Evolutionary conservation across 768 basidiomycete genomes (phyloP).

Genomic region (Mycena albidolilacea): DNA sequence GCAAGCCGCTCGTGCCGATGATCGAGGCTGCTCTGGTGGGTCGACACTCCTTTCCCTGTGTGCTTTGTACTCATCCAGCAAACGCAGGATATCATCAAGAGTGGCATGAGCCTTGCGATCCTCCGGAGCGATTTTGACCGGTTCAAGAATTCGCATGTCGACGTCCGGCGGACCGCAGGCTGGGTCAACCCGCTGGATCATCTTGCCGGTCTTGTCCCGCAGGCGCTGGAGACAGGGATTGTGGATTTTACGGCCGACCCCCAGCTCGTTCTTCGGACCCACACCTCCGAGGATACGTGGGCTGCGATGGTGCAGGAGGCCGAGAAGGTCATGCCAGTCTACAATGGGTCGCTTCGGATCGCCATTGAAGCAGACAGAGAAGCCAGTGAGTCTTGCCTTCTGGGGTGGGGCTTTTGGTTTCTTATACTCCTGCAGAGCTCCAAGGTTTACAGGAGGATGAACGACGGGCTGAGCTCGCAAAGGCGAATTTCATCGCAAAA

Average conservation of each 20-base stretch:
- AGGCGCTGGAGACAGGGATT: background rate
- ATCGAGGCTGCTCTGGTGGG: constrained; percentile 41
- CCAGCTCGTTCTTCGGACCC: constrained; percentile 13
- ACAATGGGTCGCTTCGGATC: constrained; percentile 17
- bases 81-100: constrained; percentile 37
- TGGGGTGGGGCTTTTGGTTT: background rate
- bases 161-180: background rate
- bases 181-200: constrained; percentile 28
- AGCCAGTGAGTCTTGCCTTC: constrained; percentile 27
- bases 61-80: background rate
- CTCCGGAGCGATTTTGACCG: constrained; percentile 24
- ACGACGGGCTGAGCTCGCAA: constrained; percentile 21
- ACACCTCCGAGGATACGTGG: constrained; percentile 17
- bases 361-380: constrained; percentile 37
- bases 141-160: background rate
- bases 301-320: constrained; percentile 18
- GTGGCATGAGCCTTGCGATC: constrained; percentile 15
- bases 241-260: constrained; percentile 24
- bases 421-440: constrained; percentile 16
- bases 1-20: constrained; percentile 34
- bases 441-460: constrained; percentile 31
- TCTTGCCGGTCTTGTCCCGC: constrained; percentile 22
- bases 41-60: background rate
- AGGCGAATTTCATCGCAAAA: constrained; percentile 18
- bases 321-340: constrained; percentile 19